Evolutionary conservation across 257 asterid species (phyloP), one percentile per base, ranked within the genome.

Genomic region (Misopates orontium): DNA sequence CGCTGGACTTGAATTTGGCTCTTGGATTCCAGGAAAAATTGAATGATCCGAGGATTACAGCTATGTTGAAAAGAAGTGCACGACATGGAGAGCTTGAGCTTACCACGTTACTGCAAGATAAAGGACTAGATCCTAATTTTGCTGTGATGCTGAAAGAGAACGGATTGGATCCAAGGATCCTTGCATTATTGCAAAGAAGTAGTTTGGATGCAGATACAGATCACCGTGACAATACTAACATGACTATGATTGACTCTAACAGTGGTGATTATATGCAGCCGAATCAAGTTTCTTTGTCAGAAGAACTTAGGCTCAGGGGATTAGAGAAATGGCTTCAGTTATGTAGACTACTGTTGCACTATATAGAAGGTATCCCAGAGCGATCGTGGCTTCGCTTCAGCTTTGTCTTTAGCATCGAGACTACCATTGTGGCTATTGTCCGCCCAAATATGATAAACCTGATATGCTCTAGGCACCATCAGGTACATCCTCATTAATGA

Each of bases 181-280:
- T 94, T 77, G 99, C 99, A 2, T 83, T 94, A 73, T 90, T 94
- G 73, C 97, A 94, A 74, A 80, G 99, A 77, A 94, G 97, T 78
- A 94, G 99, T 73, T 81, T 94, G 89, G 99, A 94, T 78, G 99
- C 96, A 15, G 99, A 94, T 86, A 85, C 97, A 77, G 99, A 94
- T 75, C 95, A 88, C 73, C 81, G 85, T 56, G 97, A 94, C 80
- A 82, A 88, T 75, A 81, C 93, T 44, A 82, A 85, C 78, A 63
- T 72, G 69, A 82, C 85, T 47, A 64, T 77, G 64, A 68, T 75
- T 71, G 96, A 88, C 71, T 68, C 91, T 12, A 88, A 83, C 76
- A 82, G 83, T 47, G 85, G 78, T 69, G 89, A 83, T 73, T 84
- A 83, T 70, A 75, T 77, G 74, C 73, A 79, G 32, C 86, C 91